Percentiles rank a stretch among this genome's conserved stretches.
Conservation (phyloP, 108 stramenopile genomes). For the Cylindrotheca fusiformis region DNA sequence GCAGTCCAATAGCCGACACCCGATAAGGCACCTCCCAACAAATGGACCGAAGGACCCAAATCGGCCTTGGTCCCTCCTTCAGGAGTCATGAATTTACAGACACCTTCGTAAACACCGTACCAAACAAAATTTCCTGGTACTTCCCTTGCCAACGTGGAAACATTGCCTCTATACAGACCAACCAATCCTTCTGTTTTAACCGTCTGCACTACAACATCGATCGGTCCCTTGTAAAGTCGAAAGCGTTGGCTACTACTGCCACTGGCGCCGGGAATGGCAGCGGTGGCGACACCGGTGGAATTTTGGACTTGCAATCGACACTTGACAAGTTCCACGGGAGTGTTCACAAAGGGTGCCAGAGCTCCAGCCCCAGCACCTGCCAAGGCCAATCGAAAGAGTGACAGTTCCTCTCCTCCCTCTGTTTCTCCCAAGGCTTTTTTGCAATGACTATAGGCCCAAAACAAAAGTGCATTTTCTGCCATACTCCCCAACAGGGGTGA, state of each 20-base stretch:
- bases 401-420: slow-evolving; percentile 14
- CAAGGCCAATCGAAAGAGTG: slow-evolving; percentile 30
- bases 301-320: slow-evolving; percentile 12
- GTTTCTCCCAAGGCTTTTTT: slow-evolving; percentile 20
- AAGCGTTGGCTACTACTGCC: slow-evolving; percentile 14
- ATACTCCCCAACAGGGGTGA: slow-evolving; percentile 48
- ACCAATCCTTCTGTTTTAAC: slow-evolving; percentile 38
- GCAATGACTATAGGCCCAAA: slow-evolving; percentile 33
- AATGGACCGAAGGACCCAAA: slow-evolving; percentile 34
- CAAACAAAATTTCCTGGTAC: slow-evolving; percentile 47
- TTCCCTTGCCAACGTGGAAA: slow-evolving; percentile 32
- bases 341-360: slow-evolving; percentile 29
- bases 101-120: slow-evolving; percentile 47
- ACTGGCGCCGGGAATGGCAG: not conserved
- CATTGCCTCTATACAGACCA: slow-evolving; percentile 44
- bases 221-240: slow-evolving; percentile 35
- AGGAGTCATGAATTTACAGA: slow-evolving; percentile 43
- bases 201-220: slow-evolving; percentile 46
- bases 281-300: slow-evolving; percentile 35
- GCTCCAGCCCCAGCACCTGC: slow-evolving; percentile 41
- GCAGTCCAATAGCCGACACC: slow-evolving; percentile 56
- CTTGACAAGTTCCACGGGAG: slow-evolving; percentile 49
- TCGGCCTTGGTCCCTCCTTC: slow-evolving; percentile 49
- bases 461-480: slow-evolving; percentile 51
- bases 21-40: slow-evolving; percentile 40